Evolutionary conservation across 1,284 basidiomycete genomes (phyloP).

Genomic region (Ustilago sp.): DNA sequence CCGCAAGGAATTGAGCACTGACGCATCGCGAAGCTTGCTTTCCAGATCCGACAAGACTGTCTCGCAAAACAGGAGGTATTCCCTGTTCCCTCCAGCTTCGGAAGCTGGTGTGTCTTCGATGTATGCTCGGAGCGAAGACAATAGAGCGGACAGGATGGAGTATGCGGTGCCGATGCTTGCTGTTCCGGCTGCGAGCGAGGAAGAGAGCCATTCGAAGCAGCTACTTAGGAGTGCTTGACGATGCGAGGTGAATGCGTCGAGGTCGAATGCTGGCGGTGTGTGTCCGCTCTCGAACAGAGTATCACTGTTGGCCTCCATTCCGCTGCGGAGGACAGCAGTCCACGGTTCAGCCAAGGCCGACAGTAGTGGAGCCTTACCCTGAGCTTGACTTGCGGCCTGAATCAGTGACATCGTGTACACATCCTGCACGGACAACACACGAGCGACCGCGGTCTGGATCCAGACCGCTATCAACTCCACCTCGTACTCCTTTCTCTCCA

Average conservation of each 20-base stretch:
- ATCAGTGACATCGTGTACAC: conserved; percentile 43
- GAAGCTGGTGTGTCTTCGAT: conserved; percentile 32
- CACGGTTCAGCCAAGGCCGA: conserved; percentile 6
- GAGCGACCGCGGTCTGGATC: conserved; percentile 56
- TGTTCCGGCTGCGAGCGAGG: conserved; percentile 1
- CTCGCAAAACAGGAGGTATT: conserved; percentile 23
- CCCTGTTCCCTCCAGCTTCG: conserved; percentile 1
- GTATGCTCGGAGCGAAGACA: conserved; percentile 39
- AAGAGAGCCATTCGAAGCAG: conserved; percentile 15
- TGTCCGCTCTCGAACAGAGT: neutral
- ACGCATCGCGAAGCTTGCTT: neutral
- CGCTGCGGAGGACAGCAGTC: neutral
- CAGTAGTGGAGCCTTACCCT: conserved; percentile 9
- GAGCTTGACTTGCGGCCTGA: neutral
- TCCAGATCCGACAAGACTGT: conserved; percentile 18
- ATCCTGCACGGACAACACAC: conserved; percentile 50
- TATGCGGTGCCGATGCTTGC: conserved; percentile 25
- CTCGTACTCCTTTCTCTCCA: conserved; percentile 29
- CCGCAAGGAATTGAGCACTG: conserved; percentile 11
- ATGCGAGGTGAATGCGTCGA: conserved; percentile 16
- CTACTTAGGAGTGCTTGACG: conserved; percentile 15
- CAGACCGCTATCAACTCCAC: conserved; percentile 56
- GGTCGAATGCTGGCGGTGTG: conserved; percentile 10
- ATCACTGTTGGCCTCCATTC: neutral
- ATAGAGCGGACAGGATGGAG: conserved; percentile 39